A percentile compares a stretch with the other conserved stretches of the same genome.
These are phyloP conservation scores for Xylaria sp. DNA, from an alignment of 2,329 filamentous ascomycete species.

Conservation along the genomic window DNA sequence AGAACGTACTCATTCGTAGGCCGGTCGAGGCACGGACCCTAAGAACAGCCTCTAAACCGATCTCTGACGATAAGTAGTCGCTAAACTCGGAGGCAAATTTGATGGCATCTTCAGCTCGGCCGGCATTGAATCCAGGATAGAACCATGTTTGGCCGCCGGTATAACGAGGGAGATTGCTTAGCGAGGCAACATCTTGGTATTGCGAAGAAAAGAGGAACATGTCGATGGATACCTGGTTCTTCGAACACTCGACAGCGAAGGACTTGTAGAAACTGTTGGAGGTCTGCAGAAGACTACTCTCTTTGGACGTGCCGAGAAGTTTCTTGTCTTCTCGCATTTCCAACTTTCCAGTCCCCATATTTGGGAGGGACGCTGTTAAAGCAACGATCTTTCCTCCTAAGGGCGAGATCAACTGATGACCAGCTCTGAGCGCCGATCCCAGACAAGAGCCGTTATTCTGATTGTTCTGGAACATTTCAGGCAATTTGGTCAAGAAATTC, in stretches of 20 bases:
- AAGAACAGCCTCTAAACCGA: slow-evolving; percentile 94
- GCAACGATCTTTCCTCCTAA: slow-evolving; percentile 96
- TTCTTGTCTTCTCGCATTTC: slow-evolving; percentile 98
- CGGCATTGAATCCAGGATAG: slow-evolving; percentile 97
- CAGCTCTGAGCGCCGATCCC: slow-evolving; percentile 91
- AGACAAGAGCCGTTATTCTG: slow-evolving; percentile 91
- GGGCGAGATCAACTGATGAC: slow-evolving; percentile 94
- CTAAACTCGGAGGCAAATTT: slow-evolving; percentile 98
- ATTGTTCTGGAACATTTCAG: slow-evolving; percentile 96
- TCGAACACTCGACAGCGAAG: slow-evolving; percentile 98
- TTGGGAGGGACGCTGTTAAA: slow-evolving; percentile 88
- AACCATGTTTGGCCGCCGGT: slow-evolving; percentile 98
- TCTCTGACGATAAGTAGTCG: slow-evolving; percentile 95
- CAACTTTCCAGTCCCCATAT: slow-evolving; percentile 87
- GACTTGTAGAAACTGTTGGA: slow-evolving; percentile 98
- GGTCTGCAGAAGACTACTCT: slow-evolving; percentile 87
- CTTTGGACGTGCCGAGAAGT: slow-evolving; percentile 91
- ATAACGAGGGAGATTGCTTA: slow-evolving; percentile 95
- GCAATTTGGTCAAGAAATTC: slow-evolving; percentile 87
- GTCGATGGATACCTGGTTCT: slow-evolving; percentile 97
- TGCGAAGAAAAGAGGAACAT: slow-evolving; percentile 98
- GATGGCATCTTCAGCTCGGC: slow-evolving; percentile 91
- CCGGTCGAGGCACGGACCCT: slow-evolving; percentile 95
- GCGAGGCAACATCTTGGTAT: slow-evolving; percentile 96
- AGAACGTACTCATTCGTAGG: slow-evolving; percentile 96